These are phyloP conservation scores for Rugosomyces carneus DNA, from an alignment of 1,284 basidiomycete species.

Conservation along the genomic window DNA sequence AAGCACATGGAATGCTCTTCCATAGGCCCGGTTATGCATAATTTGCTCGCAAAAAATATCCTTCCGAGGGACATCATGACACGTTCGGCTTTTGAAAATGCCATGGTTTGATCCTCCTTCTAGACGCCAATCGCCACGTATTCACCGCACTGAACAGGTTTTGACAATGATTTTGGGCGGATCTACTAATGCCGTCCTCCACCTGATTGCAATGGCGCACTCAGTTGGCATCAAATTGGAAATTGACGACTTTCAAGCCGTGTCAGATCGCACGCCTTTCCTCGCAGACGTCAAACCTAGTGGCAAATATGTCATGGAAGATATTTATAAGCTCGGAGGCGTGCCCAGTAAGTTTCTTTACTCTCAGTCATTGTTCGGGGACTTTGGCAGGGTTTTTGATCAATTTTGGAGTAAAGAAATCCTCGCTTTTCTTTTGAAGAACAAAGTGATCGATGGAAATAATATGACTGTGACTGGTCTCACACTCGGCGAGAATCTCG, in stretches of 20 bases:
- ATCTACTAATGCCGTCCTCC: conserved; percentile 89
- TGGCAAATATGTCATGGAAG: conserved; percentile 88
- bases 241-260: conserved; percentile 82
- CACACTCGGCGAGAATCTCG: conserved; percentile 85
- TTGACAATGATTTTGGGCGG: conserved; percentile 93
- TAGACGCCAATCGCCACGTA: background rate
- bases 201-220: conserved; percentile 87
- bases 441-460: conserved; percentile 80
- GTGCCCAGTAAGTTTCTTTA: conserved; percentile 62
- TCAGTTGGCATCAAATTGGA: conserved; percentile 79
- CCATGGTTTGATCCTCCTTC: conserved; percentile 58
- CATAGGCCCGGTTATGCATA: conserved; percentile 77
- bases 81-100: conserved; percentile 91
- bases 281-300: conserved; percentile 88
- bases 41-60: conserved; percentile 88
- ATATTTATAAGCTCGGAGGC: conserved; percentile 84
- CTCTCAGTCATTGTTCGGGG: background rate
- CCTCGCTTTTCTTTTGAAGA: conserved; percentile 74
- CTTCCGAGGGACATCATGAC: conserved; percentile 96
- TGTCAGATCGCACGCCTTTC: conserved; percentile 84
- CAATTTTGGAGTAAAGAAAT: conserved; percentile 48
- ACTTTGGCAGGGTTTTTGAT: background rate
- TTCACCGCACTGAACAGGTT: conserved; percentile 44
- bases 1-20: conserved; percentile 81
- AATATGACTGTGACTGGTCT: conserved; percentile 85